These are phyloP conservation scores for Penicillium sp. DNA, from an alignment of 2,329 filamentous ascomycete species.

Conservation along the genomic window DNA sequence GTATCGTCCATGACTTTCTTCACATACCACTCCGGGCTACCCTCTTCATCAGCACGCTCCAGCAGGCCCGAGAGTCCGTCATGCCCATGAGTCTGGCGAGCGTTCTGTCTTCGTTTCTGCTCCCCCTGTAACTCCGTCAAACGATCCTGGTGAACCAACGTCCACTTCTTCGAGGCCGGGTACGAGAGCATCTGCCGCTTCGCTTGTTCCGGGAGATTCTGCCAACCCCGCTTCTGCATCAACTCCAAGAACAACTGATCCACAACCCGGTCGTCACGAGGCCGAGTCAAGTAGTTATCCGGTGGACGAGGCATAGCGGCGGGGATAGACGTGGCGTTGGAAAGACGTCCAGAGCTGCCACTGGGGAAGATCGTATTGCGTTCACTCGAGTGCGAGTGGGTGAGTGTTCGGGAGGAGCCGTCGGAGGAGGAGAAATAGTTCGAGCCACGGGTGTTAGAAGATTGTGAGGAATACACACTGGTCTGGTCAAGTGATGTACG, in stretches of 20 bases:
- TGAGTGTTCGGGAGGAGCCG: conserved; percentile 48
- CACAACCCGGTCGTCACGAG: conserved; percentile 68
- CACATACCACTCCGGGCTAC: conserved; percentile 97
- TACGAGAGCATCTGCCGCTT: conserved; percentile 95
- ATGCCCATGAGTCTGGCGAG: conserved; percentile 67
- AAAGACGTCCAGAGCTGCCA: conserved; percentile 32
- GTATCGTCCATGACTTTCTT: conserved; percentile 95
- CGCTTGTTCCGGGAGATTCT: conserved; percentile 93
- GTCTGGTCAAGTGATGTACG: conserved; percentile 65
- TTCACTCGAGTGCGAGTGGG: conserved; percentile 40
- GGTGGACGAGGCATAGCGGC: conserved; percentile 35
- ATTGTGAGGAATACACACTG: conserved; percentile 63
- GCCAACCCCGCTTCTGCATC: conserved; percentile 98
- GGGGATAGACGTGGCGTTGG: conserved; percentile 33
- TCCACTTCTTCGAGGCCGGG: conserved; percentile 95
- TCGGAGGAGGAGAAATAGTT: conserved; percentile 59
- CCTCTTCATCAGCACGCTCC: conserved; percentile 85
- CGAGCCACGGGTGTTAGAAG: conserved; percentile 60
- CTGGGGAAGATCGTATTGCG: conserved; percentile 33
- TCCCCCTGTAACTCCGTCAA: conserved; percentile 93
- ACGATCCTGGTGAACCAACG: conserved; percentile 90
- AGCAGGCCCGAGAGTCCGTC: conserved; percentile 67
- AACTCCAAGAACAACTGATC: conserved; percentile 89
- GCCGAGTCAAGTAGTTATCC: conserved; percentile 45
- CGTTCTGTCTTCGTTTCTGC: conserved; percentile 79